Base-by-base conservation (phyloP, 768 basidiomycete species). In the Trametes meyenii region DNA sequence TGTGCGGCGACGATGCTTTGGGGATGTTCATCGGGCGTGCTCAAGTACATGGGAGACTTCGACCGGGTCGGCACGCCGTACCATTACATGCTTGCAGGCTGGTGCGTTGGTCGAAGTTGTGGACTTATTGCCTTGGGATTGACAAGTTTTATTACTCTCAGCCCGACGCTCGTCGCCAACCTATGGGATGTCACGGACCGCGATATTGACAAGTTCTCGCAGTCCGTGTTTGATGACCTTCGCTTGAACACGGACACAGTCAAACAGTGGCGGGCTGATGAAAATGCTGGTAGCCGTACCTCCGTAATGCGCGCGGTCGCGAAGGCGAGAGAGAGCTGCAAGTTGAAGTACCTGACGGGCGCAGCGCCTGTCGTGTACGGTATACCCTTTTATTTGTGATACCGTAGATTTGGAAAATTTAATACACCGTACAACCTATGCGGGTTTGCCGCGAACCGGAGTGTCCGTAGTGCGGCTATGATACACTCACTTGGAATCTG, bases 131-230 rank as follows among this genome's bases (percentile, higher is more conserved):
- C 6, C 23, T 5, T 4, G 4, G 0, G 4, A 19, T n/a, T 43
- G 26, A 40, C 2, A 48, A 16, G 19, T 39, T 19, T 33, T 17
- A 5, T 36, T 42, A 19, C 56, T 24, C 40, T 29, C 51, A 53
- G 96, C 63, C 96, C 97, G 17, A 90, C 94, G 1, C 80, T 98
- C 35, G 86, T 98, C 13, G 97, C 93, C 0, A 98, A 96, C 69
- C 78, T 98, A 5, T 99, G 97, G 97, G 97, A 98, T 69, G 97
- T 98, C 8, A 98, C 96, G 0, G 97, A 99, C 77, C 84, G 88
- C 48, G 97, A 99, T 70, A 96, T 98, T 68, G 96, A 99, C 79
- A 91, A 91, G 66, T 86, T 97, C 64, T 89, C 95, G 2, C 85
- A 89, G 63, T 78, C 87, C 0, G 94, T 97, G 16, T 89, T 97